phyloP scores from a whole-genome alignment of 768 basidiomycete species.

The Tylopilus subfusipes region DNA sequence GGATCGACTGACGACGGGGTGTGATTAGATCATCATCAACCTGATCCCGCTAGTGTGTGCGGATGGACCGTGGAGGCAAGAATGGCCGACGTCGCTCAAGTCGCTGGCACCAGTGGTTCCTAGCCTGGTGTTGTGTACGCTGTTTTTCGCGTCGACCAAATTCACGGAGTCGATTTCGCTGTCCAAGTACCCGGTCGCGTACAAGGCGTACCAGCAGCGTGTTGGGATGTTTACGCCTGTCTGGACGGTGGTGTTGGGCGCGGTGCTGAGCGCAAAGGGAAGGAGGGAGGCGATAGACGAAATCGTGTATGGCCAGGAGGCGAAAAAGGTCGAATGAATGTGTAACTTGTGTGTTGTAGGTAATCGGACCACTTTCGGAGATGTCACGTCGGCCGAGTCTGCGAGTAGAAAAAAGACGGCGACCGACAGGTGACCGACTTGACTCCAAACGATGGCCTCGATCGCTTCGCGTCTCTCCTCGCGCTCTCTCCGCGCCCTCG shows the following conservation, averaged over 20 bases:
- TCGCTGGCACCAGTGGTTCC: conserved; percentile 46
- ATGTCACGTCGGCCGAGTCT: conserved; percentile 10
- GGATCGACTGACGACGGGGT: conserved; percentile 1
- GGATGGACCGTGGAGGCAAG: conserved; percentile 24
- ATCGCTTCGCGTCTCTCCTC: conserved; percentile 59
- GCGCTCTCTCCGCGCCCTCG: conserved; percentile 58
- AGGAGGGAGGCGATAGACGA: conserved; percentile 37
- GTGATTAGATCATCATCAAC: conserved; percentile 58
- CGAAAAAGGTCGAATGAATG: conserved; percentile 23
- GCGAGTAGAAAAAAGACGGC: conserved; percentile 11
- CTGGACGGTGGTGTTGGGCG: conserved; percentile 43
- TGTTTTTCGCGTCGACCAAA: conserved; percentile 75
- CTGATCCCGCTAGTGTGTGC: conserved; percentile 59
- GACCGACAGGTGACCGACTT: neutral
- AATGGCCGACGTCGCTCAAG: conserved; percentile 22
- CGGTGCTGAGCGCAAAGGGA: conserved; percentile 37
- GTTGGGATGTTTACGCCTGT: conserved; percentile 76
- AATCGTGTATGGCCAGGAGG: conserved; percentile 41
- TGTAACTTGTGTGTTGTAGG: neutral
- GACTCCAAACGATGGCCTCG: conserved; percentile 48
- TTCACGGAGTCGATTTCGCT: conserved; percentile 80
- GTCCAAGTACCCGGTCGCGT: conserved; percentile 69
- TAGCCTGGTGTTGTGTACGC: conserved; percentile 55
- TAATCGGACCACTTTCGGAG: conserved; percentile 17
- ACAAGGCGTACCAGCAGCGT: conserved; percentile 67